Base-by-base conservation (phyloP, 2,329 filamentous ascomycete species). In the Bipolaris gigantea region DNA sequence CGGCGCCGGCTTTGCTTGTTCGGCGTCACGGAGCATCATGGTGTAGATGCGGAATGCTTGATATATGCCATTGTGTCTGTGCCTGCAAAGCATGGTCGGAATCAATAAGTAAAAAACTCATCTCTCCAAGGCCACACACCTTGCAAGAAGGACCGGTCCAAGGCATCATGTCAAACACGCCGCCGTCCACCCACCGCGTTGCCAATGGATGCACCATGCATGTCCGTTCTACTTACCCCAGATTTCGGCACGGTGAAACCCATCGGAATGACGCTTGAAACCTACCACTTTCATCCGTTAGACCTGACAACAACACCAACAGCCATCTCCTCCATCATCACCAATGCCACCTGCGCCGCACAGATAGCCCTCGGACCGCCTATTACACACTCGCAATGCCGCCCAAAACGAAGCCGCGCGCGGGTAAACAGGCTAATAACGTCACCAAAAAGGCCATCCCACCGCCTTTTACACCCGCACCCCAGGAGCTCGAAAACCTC, bases 401-500 rank as follows among this genome's bases (percentile, higher is more conserved):
- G 7, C 62, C 64, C 6, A 65, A 65, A 57, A 30, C 56, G 19
- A 59, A 57, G 41, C 59, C 65, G 41, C 61, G 63, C 44, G 51
- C 56, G 9, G 40, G 48, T n/a, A 63, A 62, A 55, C 7, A 56
- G 10, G 33, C 42, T 42, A 36, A 30, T 33, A 16, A 30, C 9
- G 21, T 23, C 42, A 30, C 58, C 15, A 55, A 53, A 19, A 54
- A 54, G 36, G 34, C 69, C 41, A 63, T 70, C 39, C 86, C 86
- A 21, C 48, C 39, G 43, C 53, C 53, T 7, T 96, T 94, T 80
- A 82, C 83, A 62, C 79, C 79, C 55, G 85, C 85, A 0, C 84
- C 89, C 0, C 73, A 83, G 44, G 79, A 81, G 30, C 82, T 96
- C 49, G 66, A 80, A 46, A 82, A 86, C 10, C 87, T 96, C 71